These are phyloP conservation scores for Cutaneotrichosporon arboriforme DNA, from an alignment of 1,284 basidiomycete genomes.

Conservation along the genomic window DNA sequence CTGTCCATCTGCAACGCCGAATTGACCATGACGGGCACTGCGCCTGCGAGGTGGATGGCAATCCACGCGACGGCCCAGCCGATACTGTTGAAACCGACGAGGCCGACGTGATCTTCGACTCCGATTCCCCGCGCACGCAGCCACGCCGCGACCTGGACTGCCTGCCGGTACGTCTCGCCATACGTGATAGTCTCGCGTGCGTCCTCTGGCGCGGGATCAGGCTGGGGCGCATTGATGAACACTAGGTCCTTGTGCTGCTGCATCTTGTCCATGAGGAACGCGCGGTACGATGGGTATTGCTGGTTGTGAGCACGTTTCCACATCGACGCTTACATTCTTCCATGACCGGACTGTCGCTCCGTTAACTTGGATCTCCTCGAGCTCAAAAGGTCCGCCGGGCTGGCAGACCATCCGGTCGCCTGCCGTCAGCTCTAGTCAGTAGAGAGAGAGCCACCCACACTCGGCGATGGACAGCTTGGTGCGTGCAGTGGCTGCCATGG, in stretches of 20 bases:
- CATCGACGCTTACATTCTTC: conserved; percentile 33
- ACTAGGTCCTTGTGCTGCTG: not conserved
- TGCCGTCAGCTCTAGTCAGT: conserved; percentile 5
- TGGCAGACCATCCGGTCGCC: conserved; percentile 37
- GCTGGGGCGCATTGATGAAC: conserved; percentile 24
- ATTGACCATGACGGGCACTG: conserved; percentile 36
- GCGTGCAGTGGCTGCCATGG: not conserved
- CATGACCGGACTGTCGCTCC: conserved; percentile 28
- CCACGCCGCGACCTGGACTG: conserved; percentile 29
- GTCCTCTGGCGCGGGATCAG: conserved; percentile 1
- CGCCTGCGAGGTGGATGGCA: conserved; percentile 39
- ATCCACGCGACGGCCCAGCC: conserved; percentile 32
- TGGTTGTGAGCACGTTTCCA: too few relatives aligned
- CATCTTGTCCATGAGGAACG: not conserved
- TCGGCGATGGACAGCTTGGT: conserved; percentile 3
- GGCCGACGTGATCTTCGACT: conserved; percentile 28
- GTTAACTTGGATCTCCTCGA: conserved; percentile 25
- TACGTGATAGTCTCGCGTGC: conserved; percentile 25
- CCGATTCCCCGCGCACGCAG: conserved; percentile 28
- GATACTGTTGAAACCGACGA: conserved; percentile 33
- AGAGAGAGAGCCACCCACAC: conserved; percentile 3
- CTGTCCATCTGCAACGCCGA: conserved; percentile 23
- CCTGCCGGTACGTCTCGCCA: conserved; percentile 22
- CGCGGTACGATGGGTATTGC: conserved; percentile 3
- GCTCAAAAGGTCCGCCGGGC: conserved; percentile 36